Conservation (phyloP, 352 stramenopile genomes). For the Pythium insidiosum region DNA sequence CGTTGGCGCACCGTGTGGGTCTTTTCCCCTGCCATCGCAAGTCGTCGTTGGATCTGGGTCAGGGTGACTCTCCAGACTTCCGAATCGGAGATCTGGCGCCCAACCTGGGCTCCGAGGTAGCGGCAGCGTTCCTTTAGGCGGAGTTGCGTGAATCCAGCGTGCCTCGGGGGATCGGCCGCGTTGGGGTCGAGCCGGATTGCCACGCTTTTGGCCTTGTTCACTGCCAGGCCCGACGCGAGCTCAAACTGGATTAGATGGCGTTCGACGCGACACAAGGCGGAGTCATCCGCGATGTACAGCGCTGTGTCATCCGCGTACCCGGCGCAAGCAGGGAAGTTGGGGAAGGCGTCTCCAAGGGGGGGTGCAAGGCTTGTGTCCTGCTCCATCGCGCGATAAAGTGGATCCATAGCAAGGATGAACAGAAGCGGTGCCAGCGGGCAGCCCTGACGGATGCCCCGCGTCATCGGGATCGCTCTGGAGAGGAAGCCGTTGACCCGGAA, state of each 20-base stretch:
- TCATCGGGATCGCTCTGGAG: not conserved
- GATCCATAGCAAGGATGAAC: constrained; percentile 9
- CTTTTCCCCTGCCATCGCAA: not conserved
- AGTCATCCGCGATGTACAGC: not conserved
- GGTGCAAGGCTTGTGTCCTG: too few species aligned
- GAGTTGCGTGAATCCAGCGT: not conserved
- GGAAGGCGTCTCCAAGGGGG: not conserved
- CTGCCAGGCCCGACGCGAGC: not conserved
- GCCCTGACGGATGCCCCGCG: constrained; percentile 7
- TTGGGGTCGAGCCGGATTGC: not conserved
- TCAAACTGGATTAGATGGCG: not conserved
- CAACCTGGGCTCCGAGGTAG: not conserved
- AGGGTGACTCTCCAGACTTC: not conserved
- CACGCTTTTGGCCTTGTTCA: not conserved
- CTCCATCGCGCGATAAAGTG: not conserved
- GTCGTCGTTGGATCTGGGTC: not conserved
- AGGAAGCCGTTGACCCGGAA: constrained; percentile 6
- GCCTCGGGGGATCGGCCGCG: too few species aligned
- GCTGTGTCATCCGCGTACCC: not conserved
- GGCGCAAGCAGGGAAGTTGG: not conserved
- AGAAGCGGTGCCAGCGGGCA: constrained; percentile 7
- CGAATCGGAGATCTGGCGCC: too few species aligned
- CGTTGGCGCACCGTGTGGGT: not conserved
- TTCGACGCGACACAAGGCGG: not conserved
- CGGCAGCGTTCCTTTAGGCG: not conserved